phyloP scores from a whole-genome alignment of 2,329 filamentous ascomycete genomes.

The Pseudogymnoascus sp. region DNA sequence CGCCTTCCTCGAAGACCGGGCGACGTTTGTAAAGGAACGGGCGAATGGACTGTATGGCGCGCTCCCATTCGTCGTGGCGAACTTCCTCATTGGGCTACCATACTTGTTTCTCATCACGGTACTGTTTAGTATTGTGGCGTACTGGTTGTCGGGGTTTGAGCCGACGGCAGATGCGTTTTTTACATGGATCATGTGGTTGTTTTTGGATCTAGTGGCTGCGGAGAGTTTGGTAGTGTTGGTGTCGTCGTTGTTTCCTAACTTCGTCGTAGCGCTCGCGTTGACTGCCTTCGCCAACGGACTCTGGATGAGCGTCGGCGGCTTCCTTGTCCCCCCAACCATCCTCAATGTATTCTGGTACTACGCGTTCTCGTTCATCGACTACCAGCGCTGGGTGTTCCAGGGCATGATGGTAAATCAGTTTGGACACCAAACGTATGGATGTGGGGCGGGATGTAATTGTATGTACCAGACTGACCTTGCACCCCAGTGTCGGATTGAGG shows the following conservation, averaged over 20 bases:
- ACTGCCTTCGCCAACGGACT: slow-evolving; percentile 82
- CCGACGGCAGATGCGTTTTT: slow-evolving; percentile 61
- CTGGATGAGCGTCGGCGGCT: slow-evolving; percentile 83
- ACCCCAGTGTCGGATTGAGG: slow-evolving; percentile 61
- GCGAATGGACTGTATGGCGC: slow-evolving; percentile 76
- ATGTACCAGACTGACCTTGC: slow-evolving; percentile 61
- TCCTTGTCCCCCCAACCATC: slow-evolving; percentile 64
- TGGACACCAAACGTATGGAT: slow-evolving; percentile 54
- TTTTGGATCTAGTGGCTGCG: slow-evolving; percentile 74
- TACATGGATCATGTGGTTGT: slow-evolving; percentile 75
- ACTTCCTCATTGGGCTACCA: slow-evolving; percentile 75
- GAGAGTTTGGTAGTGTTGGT: slow-evolving; percentile 77
- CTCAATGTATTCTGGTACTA: slow-evolving; percentile 83
- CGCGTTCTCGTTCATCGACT: slow-evolving; percentile 83
- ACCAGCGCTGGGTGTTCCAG: slow-evolving; percentile 76
- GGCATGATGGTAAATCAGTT: slow-evolving; percentile 95
- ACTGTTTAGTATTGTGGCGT: slow-evolving; percentile 67
- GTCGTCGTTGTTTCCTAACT: slow-evolving; percentile 65
- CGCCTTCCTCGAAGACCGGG: slow-evolving; percentile 70
- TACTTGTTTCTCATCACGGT: slow-evolving; percentile 71
- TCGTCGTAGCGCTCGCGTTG: slow-evolving; percentile 71
- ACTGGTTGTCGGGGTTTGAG: slow-evolving; percentile 74
- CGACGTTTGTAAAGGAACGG: slow-evolving; percentile 68
- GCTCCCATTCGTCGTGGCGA: slow-evolving; percentile 64
- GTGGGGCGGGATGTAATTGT: slow-evolving; percentile 46